Conservation (phyloP, 176 grass and related monocot genomes). For the Canna indica region DNA sequence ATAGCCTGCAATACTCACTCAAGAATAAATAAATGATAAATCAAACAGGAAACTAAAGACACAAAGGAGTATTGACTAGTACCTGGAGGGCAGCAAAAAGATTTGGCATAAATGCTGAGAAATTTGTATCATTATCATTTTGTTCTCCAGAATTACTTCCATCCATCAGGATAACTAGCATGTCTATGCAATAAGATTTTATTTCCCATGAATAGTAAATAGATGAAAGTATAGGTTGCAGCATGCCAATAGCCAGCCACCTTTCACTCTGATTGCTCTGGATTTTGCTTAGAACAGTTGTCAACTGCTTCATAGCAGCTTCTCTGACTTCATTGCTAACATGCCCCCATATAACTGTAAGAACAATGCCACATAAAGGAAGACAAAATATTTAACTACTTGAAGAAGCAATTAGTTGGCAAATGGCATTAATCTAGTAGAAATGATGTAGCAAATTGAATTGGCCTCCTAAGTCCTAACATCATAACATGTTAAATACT, state of each 20-base stretch:
- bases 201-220: conserved; percentile 64
- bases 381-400: not conserved
- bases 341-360: conserved; percentile 59
- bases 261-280: conserved; percentile 32
- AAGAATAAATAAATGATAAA: conserved; percentile 24
- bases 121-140: conserved; percentile 30
- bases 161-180: conserved; percentile 49
- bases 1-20: conserved; percentile 42
- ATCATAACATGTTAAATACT: conserved; percentile 2
- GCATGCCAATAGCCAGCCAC: conserved; percentile 64
- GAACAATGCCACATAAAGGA: not conserved
- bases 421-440: conserved; percentile 1
- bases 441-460: conserved; percentile 3
- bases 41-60: not conserved
- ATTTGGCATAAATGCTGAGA: conserved; percentile 31
- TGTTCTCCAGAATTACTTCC: conserved; percentile 26
- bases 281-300: conserved; percentile 40
- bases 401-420: conserved; percentile 6
- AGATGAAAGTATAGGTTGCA: conserved; percentile 50
- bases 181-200: conserved; percentile 55
- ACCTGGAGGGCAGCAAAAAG: conserved; percentile 61
- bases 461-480: no score
- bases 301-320: conserved; percentile 33
- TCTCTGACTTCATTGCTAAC: conserved; percentile 46
- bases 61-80: conserved; percentile 14